A percentile compares a stretch with the other conserved stretches of the same genome.
These are phyloP conservation scores for Trichoderma reesei DNA, from an alignment of 495 filamentous ascomycete genomes.

Conservation along the genomic window DNA sequence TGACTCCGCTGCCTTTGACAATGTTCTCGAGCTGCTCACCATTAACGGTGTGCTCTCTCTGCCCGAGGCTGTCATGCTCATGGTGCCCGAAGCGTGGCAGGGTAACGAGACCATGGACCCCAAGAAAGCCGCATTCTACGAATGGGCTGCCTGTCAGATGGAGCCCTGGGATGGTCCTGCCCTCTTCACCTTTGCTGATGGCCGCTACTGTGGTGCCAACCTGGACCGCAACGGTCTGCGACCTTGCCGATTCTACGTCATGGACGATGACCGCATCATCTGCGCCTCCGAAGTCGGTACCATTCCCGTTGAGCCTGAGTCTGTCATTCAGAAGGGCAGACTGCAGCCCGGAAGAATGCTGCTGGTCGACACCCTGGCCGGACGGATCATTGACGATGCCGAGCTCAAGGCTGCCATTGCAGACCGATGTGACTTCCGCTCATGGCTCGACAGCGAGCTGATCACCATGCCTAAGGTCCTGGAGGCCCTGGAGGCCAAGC, in stretches of 20 bases:
- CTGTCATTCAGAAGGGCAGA: slow-evolving; percentile 87
- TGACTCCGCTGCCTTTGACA: slow-evolving; percentile 97
- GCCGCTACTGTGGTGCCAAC: slow-evolving; percentile 95
- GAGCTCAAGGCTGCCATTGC: slow-evolving; percentile 90
- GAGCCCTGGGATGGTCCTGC: slow-evolving; percentile 99
- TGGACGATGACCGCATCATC: slow-evolving; percentile 96
- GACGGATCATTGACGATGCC: slow-evolving; percentile 89
- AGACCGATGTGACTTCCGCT: slow-evolving; percentile 71
- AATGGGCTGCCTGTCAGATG: slow-evolving; percentile 99
- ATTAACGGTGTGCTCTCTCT: slow-evolving; percentile 97
- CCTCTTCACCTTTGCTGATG: slow-evolving; percentile 96
- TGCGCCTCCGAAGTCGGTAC: slow-evolving; percentile 97
- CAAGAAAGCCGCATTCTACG: slow-evolving; percentile 95
- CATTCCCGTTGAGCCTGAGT: slow-evolving; percentile 83
- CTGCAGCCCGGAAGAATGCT: slow-evolving; percentile 96
- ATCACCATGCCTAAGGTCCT: slow-evolving; percentile 68
- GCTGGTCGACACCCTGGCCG: slow-evolving; percentile 89
- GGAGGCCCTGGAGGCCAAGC: slow-evolving; percentile 36
- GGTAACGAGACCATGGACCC: slow-evolving; percentile 88
- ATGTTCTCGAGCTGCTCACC: slow-evolving; percentile 87
- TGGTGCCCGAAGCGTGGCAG: slow-evolving; percentile 99
- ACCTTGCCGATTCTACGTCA: slow-evolving; percentile 96
- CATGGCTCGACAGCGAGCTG: slow-evolving; percentile 83
- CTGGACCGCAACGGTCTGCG: slow-evolving; percentile 96
- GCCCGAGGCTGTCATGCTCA: slow-evolving; percentile 96